phyloP scores from a whole-genome alignment of 2,329 filamentous ascomycete species.

The Macrophomina phaseolina region DNA sequence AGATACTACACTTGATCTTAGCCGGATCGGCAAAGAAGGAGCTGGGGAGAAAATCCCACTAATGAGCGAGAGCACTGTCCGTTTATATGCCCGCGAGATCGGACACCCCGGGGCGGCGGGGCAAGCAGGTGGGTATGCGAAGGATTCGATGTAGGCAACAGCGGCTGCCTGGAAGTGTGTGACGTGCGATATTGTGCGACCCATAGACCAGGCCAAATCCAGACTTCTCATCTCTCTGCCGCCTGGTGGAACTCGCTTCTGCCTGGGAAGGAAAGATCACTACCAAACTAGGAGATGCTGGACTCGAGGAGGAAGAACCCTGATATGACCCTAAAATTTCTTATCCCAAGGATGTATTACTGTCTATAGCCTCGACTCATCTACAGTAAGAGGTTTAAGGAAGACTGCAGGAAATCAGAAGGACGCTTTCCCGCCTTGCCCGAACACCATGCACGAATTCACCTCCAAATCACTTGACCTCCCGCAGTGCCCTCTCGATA shows the following conservation, averaged over 20 bases:
- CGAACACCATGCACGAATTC: not conserved
- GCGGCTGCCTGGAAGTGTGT: not conserved
- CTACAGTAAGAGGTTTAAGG: not conserved
- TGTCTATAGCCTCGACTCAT: not conserved
- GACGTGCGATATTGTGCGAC: not conserved
- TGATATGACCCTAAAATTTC: no score
- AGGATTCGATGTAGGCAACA: not conserved
- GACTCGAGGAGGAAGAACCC: not conserved
- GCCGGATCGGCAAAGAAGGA: not conserved
- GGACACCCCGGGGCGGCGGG: no score
- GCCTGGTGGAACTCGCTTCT: not conserved
- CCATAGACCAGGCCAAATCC: no score
- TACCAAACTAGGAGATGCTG: not conserved
- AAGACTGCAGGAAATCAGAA: not conserved
- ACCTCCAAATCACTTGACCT: slow-evolving; percentile 20
- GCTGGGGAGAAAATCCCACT: not conserved
- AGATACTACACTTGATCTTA: slow-evolving; percentile 20
- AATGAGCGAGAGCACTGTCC: not conserved
- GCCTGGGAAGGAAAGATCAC: not conserved
- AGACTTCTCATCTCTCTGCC: no score
- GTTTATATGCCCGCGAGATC: not conserved
- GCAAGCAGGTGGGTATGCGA: no score
- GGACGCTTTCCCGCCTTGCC: not conserved
- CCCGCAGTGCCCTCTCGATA: slow-evolving; percentile 31
- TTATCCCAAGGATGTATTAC: no score